phyloP scores from a whole-genome alignment of 768 basidiomycete species.

The Naganishia friedmannii region DNA sequence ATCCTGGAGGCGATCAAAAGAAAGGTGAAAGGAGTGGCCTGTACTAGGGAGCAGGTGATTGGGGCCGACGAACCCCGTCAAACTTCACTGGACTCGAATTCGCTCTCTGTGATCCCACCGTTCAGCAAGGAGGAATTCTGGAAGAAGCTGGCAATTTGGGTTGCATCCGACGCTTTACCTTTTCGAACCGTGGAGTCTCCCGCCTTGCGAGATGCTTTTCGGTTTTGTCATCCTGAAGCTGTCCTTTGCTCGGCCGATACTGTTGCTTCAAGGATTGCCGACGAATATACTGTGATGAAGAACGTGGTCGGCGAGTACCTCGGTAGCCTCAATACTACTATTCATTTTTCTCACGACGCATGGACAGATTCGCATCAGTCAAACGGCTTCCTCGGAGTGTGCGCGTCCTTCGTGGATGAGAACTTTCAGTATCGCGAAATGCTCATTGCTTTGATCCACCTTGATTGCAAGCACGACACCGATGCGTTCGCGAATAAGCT shows the following conservation, averaged over 20 bases:
- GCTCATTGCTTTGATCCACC: background rate
- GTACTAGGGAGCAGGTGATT: too few species aligned
- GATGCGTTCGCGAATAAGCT: background rate
- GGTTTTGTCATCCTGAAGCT: background rate
- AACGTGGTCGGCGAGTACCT: background rate
- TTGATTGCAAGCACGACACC: background rate
- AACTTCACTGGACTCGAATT: background rate
- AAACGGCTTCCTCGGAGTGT: background rate
- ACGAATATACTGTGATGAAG: background rate
- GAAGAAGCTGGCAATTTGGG: background rate
- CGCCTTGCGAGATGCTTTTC: background rate
- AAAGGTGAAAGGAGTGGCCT: background rate
- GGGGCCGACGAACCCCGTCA: background rate
- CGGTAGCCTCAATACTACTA: background rate
- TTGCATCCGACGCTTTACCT: background rate
- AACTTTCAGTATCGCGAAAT: background rate
- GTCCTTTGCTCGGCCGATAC: constrained; percentile 4
- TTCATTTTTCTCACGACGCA: background rate
- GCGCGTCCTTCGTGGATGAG: background rate
- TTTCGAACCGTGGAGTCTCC: background rate
- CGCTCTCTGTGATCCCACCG: background rate
- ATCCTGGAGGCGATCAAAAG: background rate
- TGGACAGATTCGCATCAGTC: background rate
- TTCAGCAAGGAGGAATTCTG: background rate
- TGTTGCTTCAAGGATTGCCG: background rate